Conservation (phyloP, 2,329 filamentous ascomycete species). For the Botrytis byssoidea region DNA sequence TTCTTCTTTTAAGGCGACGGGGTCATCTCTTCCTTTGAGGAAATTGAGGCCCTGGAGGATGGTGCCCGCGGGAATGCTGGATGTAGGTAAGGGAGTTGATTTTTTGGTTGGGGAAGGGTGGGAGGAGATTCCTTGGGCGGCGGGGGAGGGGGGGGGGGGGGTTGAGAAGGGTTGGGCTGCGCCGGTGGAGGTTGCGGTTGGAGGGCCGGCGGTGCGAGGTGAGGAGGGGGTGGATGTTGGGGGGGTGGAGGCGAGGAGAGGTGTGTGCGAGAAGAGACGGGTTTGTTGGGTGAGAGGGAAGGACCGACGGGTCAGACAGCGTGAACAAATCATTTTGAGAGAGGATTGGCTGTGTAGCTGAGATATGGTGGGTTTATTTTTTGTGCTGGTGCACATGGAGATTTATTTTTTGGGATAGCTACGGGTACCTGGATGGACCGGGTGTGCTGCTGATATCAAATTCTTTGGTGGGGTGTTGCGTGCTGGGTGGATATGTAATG, state of each 20-base stretch:
- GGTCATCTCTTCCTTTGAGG: slow-evolving; percentile 69
- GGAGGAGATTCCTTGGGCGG: slow-evolving; percentile 15
- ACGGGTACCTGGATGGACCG: slow-evolving; percentile 26
- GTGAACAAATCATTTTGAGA: slow-evolving; percentile 40
- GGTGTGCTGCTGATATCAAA: slow-evolving; percentile 32
- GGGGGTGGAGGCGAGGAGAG: slow-evolving; percentile 32
- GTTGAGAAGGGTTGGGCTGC: slow-evolving; percentile 39
- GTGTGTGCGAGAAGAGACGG: slow-evolving; percentile 24
- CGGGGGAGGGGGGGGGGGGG: slow-evolving; percentile 35
- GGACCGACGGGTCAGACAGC: slow-evolving; percentile 51
- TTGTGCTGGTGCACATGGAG: slow-evolving; percentile 31
- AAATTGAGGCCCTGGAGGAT: slow-evolving; percentile 74
- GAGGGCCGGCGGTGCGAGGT: slow-evolving; percentile 22
- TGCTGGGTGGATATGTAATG: background rate
- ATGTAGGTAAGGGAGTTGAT: slow-evolving; percentile 23
- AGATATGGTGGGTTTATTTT: slow-evolving; percentile 25
- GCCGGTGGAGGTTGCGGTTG: slow-evolving; percentile 34
- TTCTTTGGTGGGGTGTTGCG: slow-evolving; percentile 14
- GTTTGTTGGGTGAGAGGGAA: slow-evolving; percentile 20
- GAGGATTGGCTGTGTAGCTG: slow-evolving; percentile 6
- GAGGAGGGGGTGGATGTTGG: slow-evolving; percentile 25
- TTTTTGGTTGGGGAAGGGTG: slow-evolving; percentile 13
- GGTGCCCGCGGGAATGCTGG: slow-evolving; percentile 57
- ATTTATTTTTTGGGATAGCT: slow-evolving; percentile 29
- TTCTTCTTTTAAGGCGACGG: slow-evolving; percentile 69